Base-by-base conservation (phyloP, 2,329 filamentous ascomycete genomes). In the Penicillium sp. region DNA sequence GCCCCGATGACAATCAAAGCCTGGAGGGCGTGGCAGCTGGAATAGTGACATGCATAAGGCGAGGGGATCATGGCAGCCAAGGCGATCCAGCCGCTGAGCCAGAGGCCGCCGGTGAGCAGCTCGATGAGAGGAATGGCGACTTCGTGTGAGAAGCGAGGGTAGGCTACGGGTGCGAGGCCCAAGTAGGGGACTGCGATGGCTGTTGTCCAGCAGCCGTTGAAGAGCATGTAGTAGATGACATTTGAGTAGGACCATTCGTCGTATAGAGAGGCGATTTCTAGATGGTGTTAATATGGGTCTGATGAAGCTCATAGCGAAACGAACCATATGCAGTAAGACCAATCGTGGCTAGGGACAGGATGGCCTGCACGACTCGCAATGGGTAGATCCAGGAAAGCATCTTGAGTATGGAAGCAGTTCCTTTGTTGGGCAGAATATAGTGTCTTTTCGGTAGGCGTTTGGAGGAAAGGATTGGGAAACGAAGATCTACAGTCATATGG, bases 191-290 rank as follows among this genome's bases (percentile, higher is more conserved):
- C 51, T 30, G 63, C 63, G 40, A 67, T 47, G 37, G 51, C 61
- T 25, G 57, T 45, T 40, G 64, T 67, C 64, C 64, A 67, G 57
- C 63, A 66, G 49, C 64, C 64, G 41, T 61, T 62, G 59, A 67
- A 67, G 30, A 66, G 63, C 62, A 66, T 63, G 48, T 51, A 67
- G 38, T 67, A 63, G 41, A 62, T 31, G 14, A 60, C 55, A 31
- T 57, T 66, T 8, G 62, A 64, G 62, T 65, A 66, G 28, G 63
- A 64, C 61, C 61, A 63, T 44, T 50, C 10, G 36, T 61, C 56
- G 33, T 63, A 61, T 6, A 65, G 53, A 4, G 60, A 58, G 16
- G 51, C 62, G 12, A 65, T 61, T 38, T 64, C 62, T 65, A 38
- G 19, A n/a, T 14, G 0, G 9, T 19, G 45, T 62, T 35, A 61